Evolutionary conservation across 306 rosid genomes (phyloP).

Genomic region (Hylodesmum podocarpum): DNA sequence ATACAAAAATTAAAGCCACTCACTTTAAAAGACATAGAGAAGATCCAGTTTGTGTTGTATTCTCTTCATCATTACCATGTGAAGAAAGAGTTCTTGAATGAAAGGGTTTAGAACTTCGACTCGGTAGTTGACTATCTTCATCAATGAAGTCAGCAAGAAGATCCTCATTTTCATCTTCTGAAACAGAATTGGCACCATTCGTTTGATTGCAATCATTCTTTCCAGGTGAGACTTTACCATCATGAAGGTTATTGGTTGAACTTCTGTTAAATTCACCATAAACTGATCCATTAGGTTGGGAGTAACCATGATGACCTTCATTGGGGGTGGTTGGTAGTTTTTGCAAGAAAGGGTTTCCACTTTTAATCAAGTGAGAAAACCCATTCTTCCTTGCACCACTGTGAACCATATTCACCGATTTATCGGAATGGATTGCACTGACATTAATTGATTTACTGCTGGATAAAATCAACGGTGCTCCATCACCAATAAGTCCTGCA

Average conservation of each 20-base stretch:
- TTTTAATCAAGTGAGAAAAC: conserved; percentile 71
- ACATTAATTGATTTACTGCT: conserved; percentile 45
- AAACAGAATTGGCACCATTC: conserved; percentile 62
- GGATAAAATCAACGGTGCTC: conserved; percentile 81
- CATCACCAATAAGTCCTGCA: conserved; percentile 98
- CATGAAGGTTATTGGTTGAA: conserved; percentile 38
- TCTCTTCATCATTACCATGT: conserved; percentile 60
- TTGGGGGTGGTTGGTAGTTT: conserved; percentile 51
- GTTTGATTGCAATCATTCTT: conserved; percentile 46
- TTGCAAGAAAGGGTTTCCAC: conserved; percentile 80
- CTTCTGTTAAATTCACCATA: conserved; percentile 64
- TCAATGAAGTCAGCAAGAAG: conserved; percentile 99
- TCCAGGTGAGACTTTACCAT: conserved; percentile 58
- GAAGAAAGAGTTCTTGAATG: conserved; percentile 47
- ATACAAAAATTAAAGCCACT: conserved; percentile 34
- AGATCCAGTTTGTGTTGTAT: conserved; percentile 83
- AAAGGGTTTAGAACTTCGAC: conserved; percentile 70
- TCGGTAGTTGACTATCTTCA: conserved; percentile 99
- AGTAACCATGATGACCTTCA: conserved; percentile 54
- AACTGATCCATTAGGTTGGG: conserved; percentile 50
- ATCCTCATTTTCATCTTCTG: conserved; percentile 94
- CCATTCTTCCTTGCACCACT: conserved; percentile 57
- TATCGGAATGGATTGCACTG: conserved; percentile 48
- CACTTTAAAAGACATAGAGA: conserved; percentile 89
- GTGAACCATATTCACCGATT: conserved; percentile 49